These are phyloP conservation scores for Lanmaoa rubissima DNA, from an alignment of 768 basidiomycete species.

Conservation along the genomic window DNA sequence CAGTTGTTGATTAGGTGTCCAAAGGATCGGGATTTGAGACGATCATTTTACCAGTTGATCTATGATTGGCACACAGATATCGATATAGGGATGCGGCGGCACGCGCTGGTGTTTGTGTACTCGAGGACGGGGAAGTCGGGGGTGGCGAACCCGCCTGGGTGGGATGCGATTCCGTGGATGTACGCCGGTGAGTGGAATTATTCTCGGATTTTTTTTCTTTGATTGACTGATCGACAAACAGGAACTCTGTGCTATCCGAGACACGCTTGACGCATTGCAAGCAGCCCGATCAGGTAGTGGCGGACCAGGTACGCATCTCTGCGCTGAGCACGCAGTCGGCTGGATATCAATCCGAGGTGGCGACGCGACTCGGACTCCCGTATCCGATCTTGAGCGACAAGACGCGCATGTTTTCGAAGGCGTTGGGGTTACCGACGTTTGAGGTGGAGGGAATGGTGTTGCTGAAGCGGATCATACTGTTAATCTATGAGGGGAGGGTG, in stretches of 20 bases:
- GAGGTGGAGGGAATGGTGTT: constrained; percentile 13
- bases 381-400: constrained; percentile 25
- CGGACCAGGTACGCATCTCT: constrained; percentile 2
- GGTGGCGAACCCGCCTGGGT: constrained; percentile 10
- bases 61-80: too few relatives aligned
- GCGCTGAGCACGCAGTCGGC: constrained; percentile 23
- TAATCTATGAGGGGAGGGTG: constrained; percentile 14
- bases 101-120: constrained; percentile 21
- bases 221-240: background rate
- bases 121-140: constrained; percentile 20
- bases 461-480: constrained; percentile 20
- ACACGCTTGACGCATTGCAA: constrained; percentile 6
- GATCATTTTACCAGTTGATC: too few relatives aligned
- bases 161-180: constrained; percentile 28
- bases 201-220: too few relatives aligned
- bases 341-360: constrained; percentile 20
- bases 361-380: constrained; percentile 12
- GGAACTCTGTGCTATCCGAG: constrained; percentile 21
- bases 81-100: too few relatives aligned
- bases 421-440: constrained; percentile 21
- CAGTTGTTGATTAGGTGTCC: too few relatives aligned
- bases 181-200: constrained; percentile 17
- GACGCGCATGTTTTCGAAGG: constrained; percentile 1
- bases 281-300: background rate
- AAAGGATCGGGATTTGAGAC: background rate